Base-by-base conservation (phyloP, 495 filamentous ascomycete species). In the Penicillium taxi region DNA sequence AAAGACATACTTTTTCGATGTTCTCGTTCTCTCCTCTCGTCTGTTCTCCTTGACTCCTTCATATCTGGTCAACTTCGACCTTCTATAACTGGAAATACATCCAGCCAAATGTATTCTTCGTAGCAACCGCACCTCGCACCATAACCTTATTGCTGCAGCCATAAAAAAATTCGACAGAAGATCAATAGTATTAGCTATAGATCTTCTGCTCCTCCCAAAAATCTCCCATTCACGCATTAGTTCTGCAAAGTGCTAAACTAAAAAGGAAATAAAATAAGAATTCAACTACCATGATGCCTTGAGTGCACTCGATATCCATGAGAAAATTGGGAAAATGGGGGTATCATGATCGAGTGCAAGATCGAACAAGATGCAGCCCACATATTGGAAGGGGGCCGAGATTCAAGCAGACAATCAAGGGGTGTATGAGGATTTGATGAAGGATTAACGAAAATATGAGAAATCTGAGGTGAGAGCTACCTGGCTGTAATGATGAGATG, bases 331-430 rank as follows among this genome's bases (percentile, higher is more conserved):
- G 29, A 43, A 41, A 37, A 11, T 27, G 34, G 25, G 55, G 53
- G 53, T 66, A 66, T 61, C 58, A 57, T n/a, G n/a, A 62, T 55
- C 49, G 47, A 45, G 46, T 51, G 47, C 42, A 38, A 50, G 40
- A 53, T 55, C 44, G 48, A 51, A 50, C 47, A 47, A 52, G 50
- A 54, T 50, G 55, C 46, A 56, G 44, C 44, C 49, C 47, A 45
- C 32, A 37, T 48, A 48, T 44, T 42, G 33, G 17, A 24, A 44
- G 32, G 29, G 32, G 20, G 12, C 20, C 25, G 16, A 25, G 20
- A 35, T 23, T 23, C 19, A 16, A 35, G 19, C 13, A 35, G 9
- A 3, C 15, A 22, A 16, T 30, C 27, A 30, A 40, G 36, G 37
- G 28, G 35, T 36, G 39, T 41, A 8, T 16, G 20, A 35, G 6